Conservation (phyloP, 768 basidiomycete genomes). For the Lyophyllum semitale region DNA sequence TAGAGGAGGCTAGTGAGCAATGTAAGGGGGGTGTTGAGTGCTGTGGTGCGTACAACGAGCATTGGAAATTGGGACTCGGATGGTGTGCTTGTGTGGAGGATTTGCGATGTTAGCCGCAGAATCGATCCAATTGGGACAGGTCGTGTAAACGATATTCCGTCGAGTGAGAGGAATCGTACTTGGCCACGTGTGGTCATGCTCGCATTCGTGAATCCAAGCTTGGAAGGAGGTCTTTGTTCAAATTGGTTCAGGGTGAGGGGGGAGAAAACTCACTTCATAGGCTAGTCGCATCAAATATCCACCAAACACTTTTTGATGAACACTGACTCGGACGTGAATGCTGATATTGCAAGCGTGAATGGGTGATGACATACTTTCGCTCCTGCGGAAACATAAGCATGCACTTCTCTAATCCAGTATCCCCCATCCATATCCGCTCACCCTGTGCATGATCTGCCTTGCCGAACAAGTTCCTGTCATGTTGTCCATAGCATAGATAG, state of each 20-base stretch:
- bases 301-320: conserved; percentile 85
- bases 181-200: conserved; percentile 66
- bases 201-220: conserved; percentile 77
- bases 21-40: not conserved
- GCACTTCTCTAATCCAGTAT: conserved; percentile 67
- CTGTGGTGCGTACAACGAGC: conserved; percentile 52
- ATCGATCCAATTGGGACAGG: conserved; percentile 87
- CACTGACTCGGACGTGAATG: conserved; percentile 36
- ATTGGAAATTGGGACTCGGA: conserved; percentile 45
- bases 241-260: not conserved
- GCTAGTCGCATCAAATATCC: conserved; percentile 70
- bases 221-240: not conserved
- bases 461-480: conserved; percentile 25
- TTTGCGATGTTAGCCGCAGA: conserved; percentile 68
- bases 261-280: conserved; percentile 53
- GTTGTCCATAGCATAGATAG: conserved; percentile 61
- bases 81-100: conserved; percentile 55
- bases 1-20: conserved; percentile 25
- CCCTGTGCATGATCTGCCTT: conserved; percentile 17
- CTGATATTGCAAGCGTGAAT: not conserved
- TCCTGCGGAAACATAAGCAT: conserved; percentile 87
- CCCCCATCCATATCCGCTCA: conserved; percentile 73
- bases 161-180: conserved; percentile 75
- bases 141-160: conserved; percentile 75
- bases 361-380: conserved; percentile 57